Conservation (phyloP, 306 rosid species). For the Quercus suber region DNA sequence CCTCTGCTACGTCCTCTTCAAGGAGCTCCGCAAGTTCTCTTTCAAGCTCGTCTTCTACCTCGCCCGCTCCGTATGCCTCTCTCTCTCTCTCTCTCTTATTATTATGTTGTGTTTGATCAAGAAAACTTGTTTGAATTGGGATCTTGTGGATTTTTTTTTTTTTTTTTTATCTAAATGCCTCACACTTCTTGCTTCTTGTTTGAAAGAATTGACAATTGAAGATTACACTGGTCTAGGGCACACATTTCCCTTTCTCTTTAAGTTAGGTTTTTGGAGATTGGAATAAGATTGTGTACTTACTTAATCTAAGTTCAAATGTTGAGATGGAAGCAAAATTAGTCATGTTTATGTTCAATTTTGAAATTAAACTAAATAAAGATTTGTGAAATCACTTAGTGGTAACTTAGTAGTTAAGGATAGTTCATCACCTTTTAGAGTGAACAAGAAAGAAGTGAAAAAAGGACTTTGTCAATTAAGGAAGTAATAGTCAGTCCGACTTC, state of each 20-base stretch:
- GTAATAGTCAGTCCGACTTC: no score
- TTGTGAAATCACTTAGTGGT: neutral
- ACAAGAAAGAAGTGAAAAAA: neutral
- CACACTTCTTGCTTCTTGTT: neutral
- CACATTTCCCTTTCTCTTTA: neutral
- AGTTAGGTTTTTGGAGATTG: neutral
- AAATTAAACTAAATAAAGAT: neutral
- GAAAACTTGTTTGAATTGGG: neutral
- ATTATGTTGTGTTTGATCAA: neutral
- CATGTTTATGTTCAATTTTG: neutral
- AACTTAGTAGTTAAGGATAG: neutral
- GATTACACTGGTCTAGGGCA: neutral
- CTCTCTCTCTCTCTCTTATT: neutral
- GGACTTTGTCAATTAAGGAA: no score
- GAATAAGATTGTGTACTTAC: neutral
- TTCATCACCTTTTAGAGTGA: neutral
- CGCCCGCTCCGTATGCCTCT: slow-evolving; percentile 69
- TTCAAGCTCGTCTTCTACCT: slow-evolving; percentile 99
- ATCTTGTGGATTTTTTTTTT: neutral
- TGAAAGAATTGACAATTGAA: neutral
- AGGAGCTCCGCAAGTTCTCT: slow-evolving; percentile 98
- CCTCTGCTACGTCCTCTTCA: slow-evolving; percentile 94
- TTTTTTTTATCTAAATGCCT: neutral
- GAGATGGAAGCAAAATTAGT: neutral
- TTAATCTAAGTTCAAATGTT: neutral